Percentiles rank a stretch among this genome's conserved stretches.
These are phyloP conservation scores for Mycena leptocephala DNA, from an alignment of 768 basidiomycete species.

Conservation along the genomic window DNA sequence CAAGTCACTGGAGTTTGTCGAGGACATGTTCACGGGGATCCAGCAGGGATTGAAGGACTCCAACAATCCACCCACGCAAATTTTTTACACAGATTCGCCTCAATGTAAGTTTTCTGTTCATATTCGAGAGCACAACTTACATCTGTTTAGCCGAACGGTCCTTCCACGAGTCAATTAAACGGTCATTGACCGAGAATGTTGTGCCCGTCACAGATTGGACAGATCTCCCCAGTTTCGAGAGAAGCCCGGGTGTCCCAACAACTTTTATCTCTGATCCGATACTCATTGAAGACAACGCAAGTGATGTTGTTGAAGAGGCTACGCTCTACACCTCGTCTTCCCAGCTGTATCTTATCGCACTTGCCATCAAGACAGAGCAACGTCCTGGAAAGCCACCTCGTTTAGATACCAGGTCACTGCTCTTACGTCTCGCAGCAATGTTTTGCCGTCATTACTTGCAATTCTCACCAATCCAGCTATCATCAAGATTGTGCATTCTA, in stretches of 20 bases:
- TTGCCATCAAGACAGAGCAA: background rate
- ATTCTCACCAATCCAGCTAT: conserved; percentile 4
- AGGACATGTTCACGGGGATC: background rate
- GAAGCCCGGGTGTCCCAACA: too few species aligned
- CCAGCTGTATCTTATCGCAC: background rate
- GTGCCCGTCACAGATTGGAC: too few species aligned
- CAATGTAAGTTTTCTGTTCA: background rate
- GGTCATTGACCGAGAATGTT: too few species aligned
- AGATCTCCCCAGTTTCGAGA: too few species aligned
- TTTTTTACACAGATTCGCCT: background rate
- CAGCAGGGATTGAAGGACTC: background rate
- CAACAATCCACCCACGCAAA: background rate
- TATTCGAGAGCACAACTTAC: too few species aligned
- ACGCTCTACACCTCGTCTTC: background rate
- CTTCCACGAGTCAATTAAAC: too few species aligned
- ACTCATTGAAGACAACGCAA: too few species aligned
- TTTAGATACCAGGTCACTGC: background rate
- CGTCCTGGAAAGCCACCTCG: background rate
- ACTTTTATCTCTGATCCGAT: too few species aligned
- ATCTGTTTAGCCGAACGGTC: too few species aligned
- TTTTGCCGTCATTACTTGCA: background rate
- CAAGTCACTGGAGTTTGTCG: background rate
- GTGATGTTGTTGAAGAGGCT: too few species aligned
- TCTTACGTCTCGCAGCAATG: background rate
- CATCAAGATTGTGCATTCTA: conserved; percentile 1